Conservation (phyloP, 139 green algal species). For the Tetraselmis chui region DNA sequence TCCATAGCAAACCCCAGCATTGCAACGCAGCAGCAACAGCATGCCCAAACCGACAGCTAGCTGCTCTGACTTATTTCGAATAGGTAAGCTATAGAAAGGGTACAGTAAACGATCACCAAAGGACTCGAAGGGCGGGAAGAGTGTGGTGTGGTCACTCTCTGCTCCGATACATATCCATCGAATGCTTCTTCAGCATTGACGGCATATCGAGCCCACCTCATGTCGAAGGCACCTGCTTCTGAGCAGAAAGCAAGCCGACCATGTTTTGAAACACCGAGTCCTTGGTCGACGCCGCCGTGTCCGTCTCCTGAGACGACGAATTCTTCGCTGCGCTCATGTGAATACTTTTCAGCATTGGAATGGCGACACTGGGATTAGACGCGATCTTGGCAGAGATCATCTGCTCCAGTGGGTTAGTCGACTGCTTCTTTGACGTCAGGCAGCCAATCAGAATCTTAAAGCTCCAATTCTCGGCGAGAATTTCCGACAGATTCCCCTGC, state of each 20-base stretch:
- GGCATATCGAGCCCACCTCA: neutral
- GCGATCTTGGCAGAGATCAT: neutral
- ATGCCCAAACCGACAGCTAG: neutral
- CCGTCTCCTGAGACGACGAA: neutral
- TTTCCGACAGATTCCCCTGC: neutral
- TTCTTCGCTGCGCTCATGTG: neutral
- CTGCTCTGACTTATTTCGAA: neutral
- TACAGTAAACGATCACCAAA: neutral
- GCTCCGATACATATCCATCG: neutral
- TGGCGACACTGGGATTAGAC: neutral
- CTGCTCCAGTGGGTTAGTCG: neutral
- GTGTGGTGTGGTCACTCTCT: too few species aligned
- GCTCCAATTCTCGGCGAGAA: neutral
- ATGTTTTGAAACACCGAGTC: neutral
- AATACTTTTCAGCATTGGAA: neutral
- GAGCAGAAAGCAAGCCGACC: neutral
- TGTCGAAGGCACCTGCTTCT: neutral
- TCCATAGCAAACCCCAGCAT: neutral
- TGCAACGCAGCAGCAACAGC: neutral
- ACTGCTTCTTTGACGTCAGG: neutral
- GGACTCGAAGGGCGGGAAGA: too few species aligned
- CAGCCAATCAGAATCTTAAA: neutral
- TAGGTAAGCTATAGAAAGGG: neutral
- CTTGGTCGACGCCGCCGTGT: neutral
- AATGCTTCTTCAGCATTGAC: neutral